These are phyloP conservation scores for Apiotrichum porosum DNA, from an alignment of 1,284 basidiomycete species.

Conservation along the genomic window DNA sequence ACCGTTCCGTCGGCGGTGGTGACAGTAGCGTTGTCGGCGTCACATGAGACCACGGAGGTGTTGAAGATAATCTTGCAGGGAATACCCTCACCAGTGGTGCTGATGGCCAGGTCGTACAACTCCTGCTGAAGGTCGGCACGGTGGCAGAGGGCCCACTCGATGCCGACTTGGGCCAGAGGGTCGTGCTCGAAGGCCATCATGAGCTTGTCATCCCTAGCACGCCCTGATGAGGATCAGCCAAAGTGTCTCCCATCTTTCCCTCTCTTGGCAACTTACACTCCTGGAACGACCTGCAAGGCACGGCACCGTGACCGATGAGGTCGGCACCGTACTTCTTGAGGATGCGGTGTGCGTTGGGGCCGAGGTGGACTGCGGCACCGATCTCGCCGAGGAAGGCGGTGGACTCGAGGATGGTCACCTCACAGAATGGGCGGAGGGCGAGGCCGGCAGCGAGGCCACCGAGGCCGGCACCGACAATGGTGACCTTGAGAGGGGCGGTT, in stretches of 20 bases:
- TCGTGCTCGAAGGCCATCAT: conserved; percentile 4
- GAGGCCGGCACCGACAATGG: conserved; percentile 31
- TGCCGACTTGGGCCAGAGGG: conserved; percentile 6
- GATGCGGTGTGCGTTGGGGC: conserved; percentile 25
- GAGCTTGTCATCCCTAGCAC: conserved; percentile 10
- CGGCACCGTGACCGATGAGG: conserved; percentile 11
- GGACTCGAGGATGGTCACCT: conserved; percentile 29
- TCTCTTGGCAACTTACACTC: conserved; percentile 10
- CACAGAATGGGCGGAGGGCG: conserved; percentile 22
- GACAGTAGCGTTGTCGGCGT: conserved; percentile 22
- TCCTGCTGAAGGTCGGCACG: conserved; percentile 39
- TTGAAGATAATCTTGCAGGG: neutral
- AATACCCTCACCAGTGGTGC: conserved; percentile 12
- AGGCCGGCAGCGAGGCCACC: conserved; percentile 27
- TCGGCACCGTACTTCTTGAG: conserved; percentile 17
- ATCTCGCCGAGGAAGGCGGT: conserved; percentile 24
- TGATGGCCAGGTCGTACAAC: conserved; percentile 25
- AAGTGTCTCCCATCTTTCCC: too few relatives aligned
- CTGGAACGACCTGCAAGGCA: conserved; percentile 1
- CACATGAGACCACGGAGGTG: neutral
- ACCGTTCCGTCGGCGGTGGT: conserved; percentile 23
- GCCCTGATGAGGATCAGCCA: neutral
- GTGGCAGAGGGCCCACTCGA: conserved; percentile 30
- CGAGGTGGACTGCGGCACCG: conserved; percentile 33
- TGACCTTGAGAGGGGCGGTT: conserved; percentile 12